Evolutionary conservation across 106 monocot genomes (phyloP), one percentile per base, ranked within the genome.

Genomic region (Allium cepa): DNA sequence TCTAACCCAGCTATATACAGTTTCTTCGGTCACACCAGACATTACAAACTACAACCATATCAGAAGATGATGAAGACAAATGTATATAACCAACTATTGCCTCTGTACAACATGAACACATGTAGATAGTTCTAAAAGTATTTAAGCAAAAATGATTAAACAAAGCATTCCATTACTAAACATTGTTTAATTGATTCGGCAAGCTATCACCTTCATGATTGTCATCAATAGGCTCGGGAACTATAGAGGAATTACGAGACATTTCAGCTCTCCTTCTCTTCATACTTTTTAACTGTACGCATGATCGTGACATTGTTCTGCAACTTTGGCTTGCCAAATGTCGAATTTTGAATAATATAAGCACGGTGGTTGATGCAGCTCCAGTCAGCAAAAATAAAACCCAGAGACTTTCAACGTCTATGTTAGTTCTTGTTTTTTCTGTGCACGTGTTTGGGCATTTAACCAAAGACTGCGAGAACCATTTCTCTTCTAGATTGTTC

Each of bases 321-420:
- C 49, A 3, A 3, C 47, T 50, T 17, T 9, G 4, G 45, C 49
- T 50, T 2, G 49, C 12, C 4, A 65, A 9, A 9, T 17, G 50
- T 9, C 65, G n/a, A 65, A 15, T 17, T 45, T 50, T 65, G 49
- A 49, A 65, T 9, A 65, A 50, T 4, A 50, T 9, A 9, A 65
- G 17, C 10, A 65, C 49, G 8, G 47, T 65, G 8, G 65, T 65
- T 12, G 47, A 49, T 8, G 49, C 48, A 8, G 49, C 8, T 17
- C 65, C 65, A 2, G 65, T 65, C 10, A 65, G 10, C 4, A 65
- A 13, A 14, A 65, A 65, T 9, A 65, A 14, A 8, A 18, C 14
- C 65, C 65, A 50, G 17, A 65, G 11, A 15, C 65, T 65, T 17
- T 50, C 65, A 10, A 65, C 3, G 49, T 18, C 65, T 49, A 65